Evolutionary conservation across 2,329 filamentous ascomycete genomes (phyloP), one percentile per base, ranked within the genome.

Genomic region (Mycogone perniciosa): DNA sequence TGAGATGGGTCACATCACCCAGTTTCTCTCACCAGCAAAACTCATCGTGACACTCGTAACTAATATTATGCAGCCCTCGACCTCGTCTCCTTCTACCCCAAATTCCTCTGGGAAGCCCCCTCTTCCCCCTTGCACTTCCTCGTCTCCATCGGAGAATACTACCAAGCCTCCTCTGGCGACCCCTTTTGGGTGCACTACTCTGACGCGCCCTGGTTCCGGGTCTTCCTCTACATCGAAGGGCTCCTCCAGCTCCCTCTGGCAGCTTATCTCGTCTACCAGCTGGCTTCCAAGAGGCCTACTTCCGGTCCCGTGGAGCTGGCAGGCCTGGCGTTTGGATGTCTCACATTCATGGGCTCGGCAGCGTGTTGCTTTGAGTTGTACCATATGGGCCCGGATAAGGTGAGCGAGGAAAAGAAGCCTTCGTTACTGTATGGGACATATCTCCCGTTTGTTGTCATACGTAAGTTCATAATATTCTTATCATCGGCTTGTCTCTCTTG

Each of bases 41-140:
- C 9, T n/a, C 4, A 31, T 30, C 26, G 13, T 35, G 20, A 20
- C 27, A 13, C 31, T 48, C 45, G 29, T 13, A 44, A 27, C 9
- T 27, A 26, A 38, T 4, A 54, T 52, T 58, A 30, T 60, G 5
- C 50, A 81, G 79, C 71, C 56, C 70, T 81, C 42, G 79, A 82
- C 58, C 72, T 78, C 44, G 71, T 79, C 34, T 69, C 71, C 31
- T 70, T 79, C 56, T 81, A 80, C 61, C 79, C 79, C 1, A 52
- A 59, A 2, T 65, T 63, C 45, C 69, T 81, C 42, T 77, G 72
- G 64, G 59, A 65, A 3, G 52, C 67, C 0, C 59, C 69, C 1
- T 66, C 62, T 4, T 62, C 71, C 0, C 77, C 77, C 0, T 65
- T 81, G 6, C 72, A 78, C 62, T 67, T 73, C 55, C 66, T 80